Conservation (phyloP, 345 rosid species). For the Aethionema arabicum region DNA sequence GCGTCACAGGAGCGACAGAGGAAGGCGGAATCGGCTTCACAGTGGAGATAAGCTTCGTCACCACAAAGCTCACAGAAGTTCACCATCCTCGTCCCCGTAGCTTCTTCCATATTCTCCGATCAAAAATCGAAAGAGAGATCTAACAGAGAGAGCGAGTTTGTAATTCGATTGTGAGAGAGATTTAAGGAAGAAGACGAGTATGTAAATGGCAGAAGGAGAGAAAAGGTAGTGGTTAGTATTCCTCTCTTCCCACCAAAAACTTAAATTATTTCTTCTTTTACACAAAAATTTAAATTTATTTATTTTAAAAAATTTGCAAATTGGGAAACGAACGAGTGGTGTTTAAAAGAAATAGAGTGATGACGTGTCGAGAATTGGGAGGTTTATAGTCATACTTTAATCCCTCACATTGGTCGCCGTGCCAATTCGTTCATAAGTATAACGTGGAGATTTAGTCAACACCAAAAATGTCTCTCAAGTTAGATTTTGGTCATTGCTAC, state of each 20-base stretch:
- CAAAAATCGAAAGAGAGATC: not conserved
- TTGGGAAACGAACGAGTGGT: conserved; percentile 30
- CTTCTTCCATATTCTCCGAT: not conserved
- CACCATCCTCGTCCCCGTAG: conserved; percentile 11
- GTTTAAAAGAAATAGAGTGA: conserved; percentile 1
- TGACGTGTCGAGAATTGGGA: conserved; percentile 24
- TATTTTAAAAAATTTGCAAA: not conserved
- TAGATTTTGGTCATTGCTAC: conserved; percentile 3
- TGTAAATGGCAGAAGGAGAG: conserved; percentile 7
- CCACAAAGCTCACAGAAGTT: conserved; percentile 30
- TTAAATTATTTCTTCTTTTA: not conserved
- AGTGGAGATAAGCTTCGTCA: conserved; percentile 31
- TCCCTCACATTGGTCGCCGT: not conserved
- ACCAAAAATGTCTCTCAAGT: conserved; percentile 10
- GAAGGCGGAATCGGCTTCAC: conserved; percentile 39
- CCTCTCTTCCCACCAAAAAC: not conserved
- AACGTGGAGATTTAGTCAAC: conserved; percentile 38
- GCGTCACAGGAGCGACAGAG: conserved; percentile 38
- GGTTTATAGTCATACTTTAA: conserved; percentile 30
- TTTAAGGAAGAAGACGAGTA: not conserved
- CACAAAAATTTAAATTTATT: not conserved
- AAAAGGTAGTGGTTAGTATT: conserved; percentile 17
- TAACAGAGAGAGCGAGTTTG: not conserved
- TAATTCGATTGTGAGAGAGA: conserved; percentile 10
- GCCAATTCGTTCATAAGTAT: conserved; percentile 13